Evolutionary conservation across 2,329 filamentous ascomycete genomes (phyloP).

Genomic region (Fusarium zealandicum): DNA sequence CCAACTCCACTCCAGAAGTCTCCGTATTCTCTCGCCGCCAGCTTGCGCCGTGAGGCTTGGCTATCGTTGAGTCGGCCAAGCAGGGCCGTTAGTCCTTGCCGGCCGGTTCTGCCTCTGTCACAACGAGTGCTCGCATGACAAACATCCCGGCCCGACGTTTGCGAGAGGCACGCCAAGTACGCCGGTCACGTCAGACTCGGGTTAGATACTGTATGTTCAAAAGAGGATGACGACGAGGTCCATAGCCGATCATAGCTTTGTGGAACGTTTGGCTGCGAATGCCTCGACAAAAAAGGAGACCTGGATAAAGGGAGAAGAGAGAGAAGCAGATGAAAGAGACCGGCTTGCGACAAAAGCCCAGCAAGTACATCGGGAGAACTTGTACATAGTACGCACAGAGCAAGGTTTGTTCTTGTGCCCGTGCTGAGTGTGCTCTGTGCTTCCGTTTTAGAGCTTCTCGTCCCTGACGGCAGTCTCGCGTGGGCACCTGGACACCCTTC

Average conservation of each 20-base stretch:
- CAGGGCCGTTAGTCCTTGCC: slow-evolving; percentile 23
- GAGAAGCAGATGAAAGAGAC: neutral
- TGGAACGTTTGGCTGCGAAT: slow-evolving; percentile 20
- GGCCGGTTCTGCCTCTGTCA: slow-evolving; percentile 10
- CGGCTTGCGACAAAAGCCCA: slow-evolving; percentile 4
- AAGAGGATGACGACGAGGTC: neutral
- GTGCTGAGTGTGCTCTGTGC: too few relatives aligned
- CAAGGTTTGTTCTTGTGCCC: too few relatives aligned
- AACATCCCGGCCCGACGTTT: slow-evolving; percentile 35
- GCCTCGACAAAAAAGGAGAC: neutral
- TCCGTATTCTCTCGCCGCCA: slow-evolving; percentile 37
- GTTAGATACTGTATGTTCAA: slow-evolving; percentile 1
- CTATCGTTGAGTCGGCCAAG: slow-evolving; percentile 18
- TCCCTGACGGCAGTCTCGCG: slow-evolving; percentile 29
- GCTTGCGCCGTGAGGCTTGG: slow-evolving; percentile 36
- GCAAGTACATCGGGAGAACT: neutral
- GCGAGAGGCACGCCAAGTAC: slow-evolving; percentile 29
- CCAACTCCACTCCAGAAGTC: slow-evolving; percentile 28
- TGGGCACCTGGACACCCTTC: slow-evolving; percentile 22
- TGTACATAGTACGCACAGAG: too few relatives aligned
- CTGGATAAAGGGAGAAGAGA: neutral
- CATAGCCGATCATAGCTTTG: slow-evolving; percentile 5
- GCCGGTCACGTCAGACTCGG: slow-evolving; percentile 1
- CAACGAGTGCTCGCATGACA: slow-evolving; percentile 37
- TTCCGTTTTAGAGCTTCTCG: too few relatives aligned